These are phyloP conservation scores for Microascus cirrosus DNA, from an alignment of 2,329 filamentous ascomycete species.

Conservation along the genomic window DNA sequence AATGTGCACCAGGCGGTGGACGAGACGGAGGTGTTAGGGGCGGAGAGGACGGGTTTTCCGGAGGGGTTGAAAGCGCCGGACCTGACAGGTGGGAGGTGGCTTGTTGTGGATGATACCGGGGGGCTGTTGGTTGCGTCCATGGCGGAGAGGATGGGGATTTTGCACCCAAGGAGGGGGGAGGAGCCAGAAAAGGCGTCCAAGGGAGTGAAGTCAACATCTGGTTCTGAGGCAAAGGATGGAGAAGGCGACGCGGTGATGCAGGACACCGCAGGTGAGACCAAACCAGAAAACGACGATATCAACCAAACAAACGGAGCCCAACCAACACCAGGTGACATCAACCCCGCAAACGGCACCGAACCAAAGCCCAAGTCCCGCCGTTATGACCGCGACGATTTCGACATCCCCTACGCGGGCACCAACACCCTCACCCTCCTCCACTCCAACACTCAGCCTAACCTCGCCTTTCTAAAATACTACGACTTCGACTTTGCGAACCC, in stretches of 20 bases:
- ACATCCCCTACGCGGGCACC: slow-evolving; percentile 53
- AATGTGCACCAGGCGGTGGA: slow-evolving; percentile 67
- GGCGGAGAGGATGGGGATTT: slow-evolving; percentile 79
- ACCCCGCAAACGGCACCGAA: slow-evolving; percentile 15
- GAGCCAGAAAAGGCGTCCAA: not conserved
- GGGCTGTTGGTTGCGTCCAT: slow-evolving; percentile 73
- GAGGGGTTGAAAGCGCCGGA: slow-evolving; percentile 2
- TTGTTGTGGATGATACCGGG: slow-evolving; percentile 79
- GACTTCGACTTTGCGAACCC: slow-evolving; percentile 64
- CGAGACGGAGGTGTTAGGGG: slow-evolving; percentile 16
- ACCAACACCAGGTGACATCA: slow-evolving; percentile 7
- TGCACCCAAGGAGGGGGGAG: slow-evolving; percentile 35
- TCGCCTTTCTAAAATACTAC: slow-evolving; percentile 82
- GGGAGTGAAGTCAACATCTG: not conserved
- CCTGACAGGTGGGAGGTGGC: slow-evolving; percentile 45
- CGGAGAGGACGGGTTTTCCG: slow-evolving; percentile 6
- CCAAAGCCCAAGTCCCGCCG: slow-evolving; percentile 1
- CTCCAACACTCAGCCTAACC: slow-evolving; percentile 74
- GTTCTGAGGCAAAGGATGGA: not conserved
- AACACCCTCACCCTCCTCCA: slow-evolving; percentile 79
- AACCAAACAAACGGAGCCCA: not conserved
- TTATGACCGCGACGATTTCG: slow-evolving; percentile 33
- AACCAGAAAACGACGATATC: not conserved
- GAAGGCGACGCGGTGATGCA: not conserved
- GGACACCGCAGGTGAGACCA: not conserved